Evolutionary conservation across 352 stramenopile genomes (phyloP).

Genomic region (Phytopythium mirpurense): DNA sequence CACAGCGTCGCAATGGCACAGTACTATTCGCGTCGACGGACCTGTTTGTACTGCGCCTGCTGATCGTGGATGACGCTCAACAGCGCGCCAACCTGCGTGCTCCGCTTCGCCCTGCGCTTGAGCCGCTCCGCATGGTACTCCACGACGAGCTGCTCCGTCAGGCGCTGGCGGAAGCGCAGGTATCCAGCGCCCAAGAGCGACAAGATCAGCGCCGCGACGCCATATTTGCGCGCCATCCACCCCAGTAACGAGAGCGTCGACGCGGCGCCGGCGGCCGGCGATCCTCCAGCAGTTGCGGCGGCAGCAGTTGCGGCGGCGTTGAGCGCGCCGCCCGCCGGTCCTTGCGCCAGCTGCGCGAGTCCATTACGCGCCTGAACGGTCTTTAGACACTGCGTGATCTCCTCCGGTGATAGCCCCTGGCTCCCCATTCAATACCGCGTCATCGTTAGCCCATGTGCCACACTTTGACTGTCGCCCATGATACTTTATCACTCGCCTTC

Average conservation of each 20-base stretch:
- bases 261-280: not conserved
- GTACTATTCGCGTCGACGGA: not conserved
- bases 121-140: slow-evolving; percentile 12
- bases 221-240: slow-evolving; percentile 28
- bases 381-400: slow-evolving; percentile 62
- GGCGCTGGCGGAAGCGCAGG: slow-evolving; percentile 16
- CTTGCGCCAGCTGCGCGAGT: slow-evolving; percentile 28
- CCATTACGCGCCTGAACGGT: slow-evolving; percentile 51
- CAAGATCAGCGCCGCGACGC: slow-evolving; percentile 22
- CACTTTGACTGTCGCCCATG: not conserved
- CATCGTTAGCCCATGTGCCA: not conserved
- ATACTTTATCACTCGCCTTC: slow-evolving; percentile 22
- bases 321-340: slow-evolving; percentile 2
- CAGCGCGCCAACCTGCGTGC: slow-evolving; percentile 20
- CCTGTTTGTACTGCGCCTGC: slow-evolving; percentile 37
- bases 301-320: slow-evolving; percentile 1
- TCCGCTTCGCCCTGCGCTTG: slow-evolving; percentile 15
- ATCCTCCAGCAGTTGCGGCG: not conserved
- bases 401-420: slow-evolving; percentile 46
- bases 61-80: slow-evolving; percentile 32
- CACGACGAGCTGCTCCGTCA: slow-evolving; percentile 26
- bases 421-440: not conserved
- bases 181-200: slow-evolving; percentile 28
- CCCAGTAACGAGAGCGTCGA: slow-evolving; percentile 19
- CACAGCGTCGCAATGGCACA: too few species aligned